Evolutionary conservation across 768 basidiomycete genomes (phyloP).

Genomic region (Lactarius hatsudake): DNA sequence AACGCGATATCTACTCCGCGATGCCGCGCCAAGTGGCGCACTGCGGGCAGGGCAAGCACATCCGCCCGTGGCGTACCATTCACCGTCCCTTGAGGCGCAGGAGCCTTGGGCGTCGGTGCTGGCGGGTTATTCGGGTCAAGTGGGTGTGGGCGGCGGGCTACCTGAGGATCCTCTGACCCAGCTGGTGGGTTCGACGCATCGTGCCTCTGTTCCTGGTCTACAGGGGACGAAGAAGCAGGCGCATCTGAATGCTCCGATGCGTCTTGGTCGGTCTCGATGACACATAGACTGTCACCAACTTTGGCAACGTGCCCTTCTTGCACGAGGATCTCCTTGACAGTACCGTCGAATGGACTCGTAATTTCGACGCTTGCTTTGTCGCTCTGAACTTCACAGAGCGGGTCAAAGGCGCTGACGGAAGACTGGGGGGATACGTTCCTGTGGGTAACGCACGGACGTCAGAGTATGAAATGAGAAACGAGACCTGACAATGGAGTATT

Average conservation of each 20-base stretch:
- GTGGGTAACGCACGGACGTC: not conserved
- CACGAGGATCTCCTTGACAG: slow-evolving; percentile 68
- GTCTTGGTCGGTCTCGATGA: slow-evolving; percentile 78
- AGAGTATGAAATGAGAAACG: not conserved
- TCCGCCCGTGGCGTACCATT: slow-evolving; percentile 30
- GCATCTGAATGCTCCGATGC: slow-evolving; percentile 24
- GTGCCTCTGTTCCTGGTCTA: slow-evolving; percentile 9
- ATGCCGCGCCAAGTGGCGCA: slow-evolving; percentile 72
- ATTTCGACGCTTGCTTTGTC: slow-evolving; percentile 93
- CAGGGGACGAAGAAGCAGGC: slow-evolving; percentile 17
- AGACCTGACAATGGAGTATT: not conserved
- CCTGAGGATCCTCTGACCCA: slow-evolving; percentile 9
- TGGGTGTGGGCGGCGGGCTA: slow-evolving; percentile 47
- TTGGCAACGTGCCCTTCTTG: slow-evolving; percentile 81
- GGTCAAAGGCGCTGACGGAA: slow-evolving; percentile 60
- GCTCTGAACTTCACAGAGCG: slow-evolving; percentile 81
- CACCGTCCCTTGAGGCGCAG: slow-evolving; percentile 2
- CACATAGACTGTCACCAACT: slow-evolving; percentile 73
- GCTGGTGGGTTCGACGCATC: not conserved
- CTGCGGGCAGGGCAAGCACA: slow-evolving; percentile 71
- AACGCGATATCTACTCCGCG: slow-evolving; percentile 56
- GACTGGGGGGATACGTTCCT: slow-evolving; percentile 63
- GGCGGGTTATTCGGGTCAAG: slow-evolving; percentile 55
- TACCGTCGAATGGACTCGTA: slow-evolving; percentile 80
- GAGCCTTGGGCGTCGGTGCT: not conserved